Percentiles rank a stretch among this genome's conserved stretches.
Evolutionary conservation across 2,329 filamentous ascomycete genomes (phyloP).

Genomic region (Diaporthe longicolla): DNA sequence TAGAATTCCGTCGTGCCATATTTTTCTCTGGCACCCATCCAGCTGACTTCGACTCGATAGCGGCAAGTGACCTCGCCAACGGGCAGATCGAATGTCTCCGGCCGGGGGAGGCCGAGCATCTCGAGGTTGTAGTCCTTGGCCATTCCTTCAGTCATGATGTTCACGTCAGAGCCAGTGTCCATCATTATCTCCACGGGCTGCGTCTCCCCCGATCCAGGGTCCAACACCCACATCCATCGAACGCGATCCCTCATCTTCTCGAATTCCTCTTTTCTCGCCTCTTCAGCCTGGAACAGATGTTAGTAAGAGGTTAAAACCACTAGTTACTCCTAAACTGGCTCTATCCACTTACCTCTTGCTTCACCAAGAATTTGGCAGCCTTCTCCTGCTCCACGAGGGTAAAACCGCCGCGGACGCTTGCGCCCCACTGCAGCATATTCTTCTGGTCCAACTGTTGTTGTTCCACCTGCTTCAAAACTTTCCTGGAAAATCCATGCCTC

Average conservation of each 20-base stretch:
- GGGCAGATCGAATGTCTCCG: not conserved
- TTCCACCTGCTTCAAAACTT: not conserved
- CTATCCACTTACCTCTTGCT: slow-evolving; percentile 16
- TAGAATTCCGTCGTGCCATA: slow-evolving; percentile 3
- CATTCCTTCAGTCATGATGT: slow-evolving; percentile 20
- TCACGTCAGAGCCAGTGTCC: slow-evolving; percentile 16
- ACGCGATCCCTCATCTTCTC: not conserved
- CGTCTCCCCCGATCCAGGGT: not conserved
- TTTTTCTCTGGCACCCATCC: not conserved
- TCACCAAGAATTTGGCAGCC: not conserved
- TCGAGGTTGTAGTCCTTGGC: not conserved
- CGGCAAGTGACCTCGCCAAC: slow-evolving; percentile 13
- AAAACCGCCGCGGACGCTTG: not conserved
- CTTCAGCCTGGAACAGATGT: not conserved
- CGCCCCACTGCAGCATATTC: not conserved
- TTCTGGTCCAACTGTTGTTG: not conserved
- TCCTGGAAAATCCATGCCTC: not conserved
- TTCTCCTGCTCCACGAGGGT: not conserved
- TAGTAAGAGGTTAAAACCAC: not conserved
- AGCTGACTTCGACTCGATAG: slow-evolving; percentile 5
- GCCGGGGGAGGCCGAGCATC: not conserved
- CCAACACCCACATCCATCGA: slow-evolving; percentile 23
- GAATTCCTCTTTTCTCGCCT: not conserved
- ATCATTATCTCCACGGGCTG: slow-evolving; percentile 20
- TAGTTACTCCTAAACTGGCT: not conserved